Evolutionary conservation across 208 protist species (phyloP).

Genomic region (Leishmania major): DNA sequence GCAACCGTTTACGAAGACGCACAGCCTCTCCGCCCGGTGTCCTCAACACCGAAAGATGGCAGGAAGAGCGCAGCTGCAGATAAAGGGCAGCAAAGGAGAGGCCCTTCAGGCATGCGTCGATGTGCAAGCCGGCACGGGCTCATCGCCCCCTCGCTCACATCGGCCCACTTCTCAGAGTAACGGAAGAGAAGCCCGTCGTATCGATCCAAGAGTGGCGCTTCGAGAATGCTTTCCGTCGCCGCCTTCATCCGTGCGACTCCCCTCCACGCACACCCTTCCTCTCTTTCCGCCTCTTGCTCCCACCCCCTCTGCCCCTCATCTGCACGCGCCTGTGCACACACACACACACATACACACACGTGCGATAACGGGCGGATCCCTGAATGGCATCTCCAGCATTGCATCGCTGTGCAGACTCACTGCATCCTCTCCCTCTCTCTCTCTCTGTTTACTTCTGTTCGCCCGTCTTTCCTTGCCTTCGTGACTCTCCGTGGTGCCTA

Average conservation of each 20-base stretch:
- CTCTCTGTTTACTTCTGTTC: neutral
- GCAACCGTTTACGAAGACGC: neutral
- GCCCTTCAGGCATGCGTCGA: neutral
- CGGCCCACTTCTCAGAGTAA: neutral
- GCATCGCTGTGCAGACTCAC: neutral
- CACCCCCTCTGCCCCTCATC: neutral
- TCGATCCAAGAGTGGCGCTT: neutral
- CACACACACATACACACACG: neutral
- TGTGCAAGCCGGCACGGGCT: neutral
- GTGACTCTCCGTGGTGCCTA: neutral
- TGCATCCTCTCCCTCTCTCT: neutral
- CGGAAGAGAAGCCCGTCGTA: neutral
- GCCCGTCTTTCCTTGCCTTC: neutral
- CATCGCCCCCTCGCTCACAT: neutral
- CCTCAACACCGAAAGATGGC: neutral
- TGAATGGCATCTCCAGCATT: neutral
- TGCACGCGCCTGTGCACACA: neutral
- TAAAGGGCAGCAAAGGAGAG: neutral
- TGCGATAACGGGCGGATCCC: neutral
- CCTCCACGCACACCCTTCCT: neutral
- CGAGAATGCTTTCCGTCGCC: neutral
- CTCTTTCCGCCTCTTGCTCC: neutral
- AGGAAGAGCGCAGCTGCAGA: neutral
- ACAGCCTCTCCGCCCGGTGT: neutral
- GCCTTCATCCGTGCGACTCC: neutral